phyloP scores from a whole-genome alignment of 441 rosid species.

The Erodium trifolium region DNA sequence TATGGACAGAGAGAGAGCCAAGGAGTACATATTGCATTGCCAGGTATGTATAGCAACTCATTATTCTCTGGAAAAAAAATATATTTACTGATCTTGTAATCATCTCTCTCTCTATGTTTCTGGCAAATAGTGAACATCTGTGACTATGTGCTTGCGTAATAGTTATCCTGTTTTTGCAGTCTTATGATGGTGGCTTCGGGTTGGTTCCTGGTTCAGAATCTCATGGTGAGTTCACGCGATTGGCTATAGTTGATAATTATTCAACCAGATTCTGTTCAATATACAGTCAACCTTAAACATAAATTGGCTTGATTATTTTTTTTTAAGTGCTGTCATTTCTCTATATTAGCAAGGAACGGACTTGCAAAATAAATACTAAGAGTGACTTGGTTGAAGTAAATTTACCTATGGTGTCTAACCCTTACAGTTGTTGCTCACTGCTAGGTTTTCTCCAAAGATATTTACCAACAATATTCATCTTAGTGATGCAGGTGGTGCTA shows the following conservation, averaged over 20 bases:
- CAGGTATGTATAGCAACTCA: constrained; percentile 40
- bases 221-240: constrained; percentile 62
- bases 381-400: not conserved
- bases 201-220: constrained; percentile 85
- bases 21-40: constrained; percentile 64
- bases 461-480: no score
- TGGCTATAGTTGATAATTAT: not conserved
- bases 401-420: not conserved
- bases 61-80: not conserved
- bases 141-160: constrained; percentile 13
- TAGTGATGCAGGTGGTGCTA: constrained; percentile 89
- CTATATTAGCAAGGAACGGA: not conserved
- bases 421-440: no score
- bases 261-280: not conserved
- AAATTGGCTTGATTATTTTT: not conserved
- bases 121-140: not conserved
- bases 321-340: not conserved
- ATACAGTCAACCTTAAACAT: not conserved
- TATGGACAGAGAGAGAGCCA: constrained; percentile 73
- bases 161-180: constrained; percentile 39
- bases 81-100: not conserved
- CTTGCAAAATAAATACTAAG: not conserved
- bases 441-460: no score
- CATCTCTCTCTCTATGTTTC: no score
- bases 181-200: constrained; percentile 97